Evolutionary conservation across 805 yeast genomes (phyloP).

Genomic region (Cephaloascus albidus): DNA sequence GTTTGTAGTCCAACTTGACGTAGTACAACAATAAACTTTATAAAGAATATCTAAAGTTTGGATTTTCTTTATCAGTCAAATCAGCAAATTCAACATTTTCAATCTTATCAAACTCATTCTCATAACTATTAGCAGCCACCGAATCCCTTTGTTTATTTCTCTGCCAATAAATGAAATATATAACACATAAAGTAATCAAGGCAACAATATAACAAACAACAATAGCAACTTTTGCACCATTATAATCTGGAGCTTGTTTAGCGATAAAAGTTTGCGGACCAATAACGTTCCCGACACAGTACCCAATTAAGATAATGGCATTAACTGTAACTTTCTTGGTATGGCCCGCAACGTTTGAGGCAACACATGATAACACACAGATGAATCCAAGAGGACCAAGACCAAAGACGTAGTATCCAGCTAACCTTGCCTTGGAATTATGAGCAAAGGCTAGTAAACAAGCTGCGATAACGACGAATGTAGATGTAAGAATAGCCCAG

Average conservation of each 20-base stretch:
- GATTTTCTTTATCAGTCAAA: conserved; percentile 45
- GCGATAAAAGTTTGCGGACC: conserved; percentile 45
- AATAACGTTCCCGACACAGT: conserved; percentile 43
- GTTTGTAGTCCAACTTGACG: too few species aligned
- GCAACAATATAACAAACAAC: conserved; percentile 21
- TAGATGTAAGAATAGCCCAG: conserved; percentile 14
- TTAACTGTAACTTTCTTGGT: conserved; percentile 44
- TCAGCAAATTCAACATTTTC: conserved; percentile 41
- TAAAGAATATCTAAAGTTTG: conserved; percentile 37
- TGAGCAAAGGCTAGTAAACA: conserved; percentile 35
- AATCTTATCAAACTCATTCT: conserved; percentile 13
- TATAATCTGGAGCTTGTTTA: conserved; percentile 33
- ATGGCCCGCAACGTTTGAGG: conserved; percentile 46
- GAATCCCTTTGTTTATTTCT: conserved; percentile 30
- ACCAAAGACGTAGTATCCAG: conserved; percentile 25
- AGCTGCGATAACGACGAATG: conserved; percentile 12
- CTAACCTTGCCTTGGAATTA: conserved; percentile 19
- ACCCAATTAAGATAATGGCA: conserved; percentile 35
- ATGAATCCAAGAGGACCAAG: conserved; percentile 19
- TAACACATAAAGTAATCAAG: conserved; percentile 13
- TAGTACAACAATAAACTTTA: too few species aligned
- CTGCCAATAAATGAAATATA: conserved; percentile 15
- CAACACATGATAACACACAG: conserved; percentile 22
- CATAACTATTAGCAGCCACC: conserved; percentile 7
- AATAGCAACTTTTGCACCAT: conserved; percentile 29